phyloP scores from a whole-genome alignment of 768 basidiomycete genomes.

The Boletus rubropictus region DNA sequence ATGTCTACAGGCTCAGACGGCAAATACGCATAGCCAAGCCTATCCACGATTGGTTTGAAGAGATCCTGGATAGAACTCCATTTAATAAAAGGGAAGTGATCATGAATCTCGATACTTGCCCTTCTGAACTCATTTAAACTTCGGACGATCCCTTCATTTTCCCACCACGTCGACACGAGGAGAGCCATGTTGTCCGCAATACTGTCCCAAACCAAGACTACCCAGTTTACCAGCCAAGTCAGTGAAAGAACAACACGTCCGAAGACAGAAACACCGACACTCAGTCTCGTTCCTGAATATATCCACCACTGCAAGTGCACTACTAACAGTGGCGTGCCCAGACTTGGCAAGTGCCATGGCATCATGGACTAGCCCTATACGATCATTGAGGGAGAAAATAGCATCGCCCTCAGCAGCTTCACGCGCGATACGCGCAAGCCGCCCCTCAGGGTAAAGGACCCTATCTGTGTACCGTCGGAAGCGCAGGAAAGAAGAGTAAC shows the following conservation, averaged over 20 bases:
- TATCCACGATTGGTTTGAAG: constrained; percentile 70
- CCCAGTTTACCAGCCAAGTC: constrained; percentile 2
- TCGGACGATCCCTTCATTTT: constrained; percentile 50
- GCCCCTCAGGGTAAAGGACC: constrained; percentile 78
- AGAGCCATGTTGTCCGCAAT: constrained; percentile 51
- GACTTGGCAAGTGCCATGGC: constrained; percentile 74
- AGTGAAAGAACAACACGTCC: not conserved
- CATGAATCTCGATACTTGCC: constrained; percentile 35
- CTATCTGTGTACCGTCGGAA: constrained; percentile 47
- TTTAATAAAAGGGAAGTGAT: not conserved
- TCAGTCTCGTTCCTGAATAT: constrained; percentile 71
- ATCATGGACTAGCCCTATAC: constrained; percentile 85
- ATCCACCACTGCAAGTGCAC: constrained; percentile 67
- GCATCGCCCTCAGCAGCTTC: constrained; percentile 68
- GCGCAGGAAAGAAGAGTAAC: not conserved
- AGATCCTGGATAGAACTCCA: constrained; percentile 38
- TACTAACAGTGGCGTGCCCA: constrained; percentile 72
- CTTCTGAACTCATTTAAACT: constrained; percentile 55
- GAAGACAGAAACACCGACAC: constrained; percentile 40
- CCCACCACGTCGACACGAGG: constrained; percentile 77
- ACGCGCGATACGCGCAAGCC: constrained; percentile 68
- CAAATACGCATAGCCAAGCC: constrained; percentile 72
- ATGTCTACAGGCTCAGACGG: constrained; percentile 61
- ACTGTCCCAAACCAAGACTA: constrained; percentile 79
- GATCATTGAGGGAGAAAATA: constrained; percentile 75